Conservation (phyloP, 108 stramenopile genomes). For the Discostella pseudostelligera region DNA sequence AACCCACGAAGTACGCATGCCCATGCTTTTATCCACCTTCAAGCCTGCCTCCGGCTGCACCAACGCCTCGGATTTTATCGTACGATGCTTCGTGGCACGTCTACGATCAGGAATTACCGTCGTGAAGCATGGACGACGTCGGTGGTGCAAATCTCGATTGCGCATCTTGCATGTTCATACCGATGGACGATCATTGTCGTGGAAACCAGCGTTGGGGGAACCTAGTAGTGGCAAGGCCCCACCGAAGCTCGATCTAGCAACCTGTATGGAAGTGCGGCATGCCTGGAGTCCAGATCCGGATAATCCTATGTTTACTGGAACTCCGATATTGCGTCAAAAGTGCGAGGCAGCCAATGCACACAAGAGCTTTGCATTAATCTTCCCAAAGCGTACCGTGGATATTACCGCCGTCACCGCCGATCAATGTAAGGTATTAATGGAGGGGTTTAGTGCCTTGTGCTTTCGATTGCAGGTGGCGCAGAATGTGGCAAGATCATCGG, state of each 20-base stretch:
- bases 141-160: conserved; percentile 88
- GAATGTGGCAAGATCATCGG: conserved; percentile 63
- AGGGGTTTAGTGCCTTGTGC: conserved; percentile 86
- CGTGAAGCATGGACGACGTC: conserved; percentile 83
- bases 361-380: conserved; percentile 87
- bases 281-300: conserved; percentile 90
- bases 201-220: conserved; percentile 88
- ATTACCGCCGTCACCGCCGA: conserved; percentile 90
- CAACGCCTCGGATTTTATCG: conserved; percentile 90
- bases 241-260: conserved; percentile 83
- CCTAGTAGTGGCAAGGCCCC: conserved; percentile 70
- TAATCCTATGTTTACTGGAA: conserved; percentile 89
- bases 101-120: conserved; percentile 83
- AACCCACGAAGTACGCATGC: conserved; percentile 87
- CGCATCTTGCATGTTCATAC: conserved; percentile 86
- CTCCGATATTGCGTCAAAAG: conserved; percentile 84
- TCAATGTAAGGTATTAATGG: conserved; percentile 91
- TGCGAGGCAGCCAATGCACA: conserved; percentile 90
- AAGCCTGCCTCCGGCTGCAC: conserved; percentile 91
- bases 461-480: conserved; percentile 85
- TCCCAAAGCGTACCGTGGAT: conserved; percentile 85
- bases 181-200: conserved; percentile 77
- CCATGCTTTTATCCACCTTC: conserved; percentile 85
- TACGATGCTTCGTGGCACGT: conserved; percentile 89
- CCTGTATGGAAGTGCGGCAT: conserved; percentile 83